Percentiles rank a stretch among this genome's conserved stretches.
Conservation (phyloP, 2,329 filamentous ascomycete species). For the Hypoxylon sp. region DNA sequence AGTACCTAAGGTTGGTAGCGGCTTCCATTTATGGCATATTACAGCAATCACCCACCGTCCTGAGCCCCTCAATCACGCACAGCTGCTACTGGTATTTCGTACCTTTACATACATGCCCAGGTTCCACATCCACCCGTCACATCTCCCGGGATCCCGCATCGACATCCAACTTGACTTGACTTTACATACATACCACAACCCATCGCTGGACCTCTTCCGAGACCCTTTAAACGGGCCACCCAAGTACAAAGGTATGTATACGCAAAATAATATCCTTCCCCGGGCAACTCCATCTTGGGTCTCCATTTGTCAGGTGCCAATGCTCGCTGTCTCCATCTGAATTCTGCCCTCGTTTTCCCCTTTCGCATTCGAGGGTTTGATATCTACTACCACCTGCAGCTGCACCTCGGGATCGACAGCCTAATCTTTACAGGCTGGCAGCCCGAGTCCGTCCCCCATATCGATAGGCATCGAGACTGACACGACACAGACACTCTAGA, state of each 20-base stretch:
- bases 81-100: constrained; percentile 35
- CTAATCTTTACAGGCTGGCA: constrained; percentile 25
- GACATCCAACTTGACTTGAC: constrained; percentile 19
- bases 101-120: too few relatives aligned
- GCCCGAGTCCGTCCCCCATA: constrained; percentile 25
- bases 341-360: constrained; percentile 31
- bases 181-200: constrained; percentile 12
- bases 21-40: neutral
- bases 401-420: constrained; percentile 34
- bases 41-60: constrained; percentile 18
- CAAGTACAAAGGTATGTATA: constrained; percentile 35
- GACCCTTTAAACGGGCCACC: constrained; percentile 9
- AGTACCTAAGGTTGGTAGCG: too few relatives aligned
- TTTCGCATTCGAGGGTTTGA: constrained; percentile 23
- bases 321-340: constrained; percentile 13
- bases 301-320: constrained; percentile 16
- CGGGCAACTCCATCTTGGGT: constrained; percentile 20
- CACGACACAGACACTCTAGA: constrained; percentile 29
- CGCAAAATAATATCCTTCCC: constrained; percentile 30
- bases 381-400: constrained; percentile 19
- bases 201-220: constrained; percentile 4
- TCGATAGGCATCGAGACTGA: constrained; percentile 40
- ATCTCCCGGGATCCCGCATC: constrained; percentile 43
- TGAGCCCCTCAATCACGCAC: constrained; percentile 33
- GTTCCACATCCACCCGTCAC: constrained; percentile 39